These are phyloP conservation scores for Fraxinus americana DNA, from an alignment of 257 asterid genomes.

Conservation along the genomic window DNA sequence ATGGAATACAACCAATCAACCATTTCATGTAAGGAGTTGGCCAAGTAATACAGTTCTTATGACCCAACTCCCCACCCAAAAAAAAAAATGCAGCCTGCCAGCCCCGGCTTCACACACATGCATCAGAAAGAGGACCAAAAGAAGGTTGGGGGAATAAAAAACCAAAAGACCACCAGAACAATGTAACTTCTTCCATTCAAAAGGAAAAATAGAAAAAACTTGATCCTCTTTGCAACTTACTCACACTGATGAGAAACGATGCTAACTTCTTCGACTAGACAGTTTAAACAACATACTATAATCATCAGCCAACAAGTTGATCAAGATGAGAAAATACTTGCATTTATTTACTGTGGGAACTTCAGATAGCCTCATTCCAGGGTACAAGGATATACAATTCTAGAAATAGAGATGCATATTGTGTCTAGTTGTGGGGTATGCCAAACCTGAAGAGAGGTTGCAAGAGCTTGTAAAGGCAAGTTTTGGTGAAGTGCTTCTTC, in stretches of 20 bases:
- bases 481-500: conserved; percentile 64
- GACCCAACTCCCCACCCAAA: background rate
- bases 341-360: background rate
- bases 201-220: conserved; percentile 9
- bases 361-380: background rate
- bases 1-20: background rate
- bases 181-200: background rate
- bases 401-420: background rate
- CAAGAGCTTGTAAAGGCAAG: conserved; percentile 74
- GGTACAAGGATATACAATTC: background rate
- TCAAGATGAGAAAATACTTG: background rate
- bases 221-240: conserved; percentile 11
- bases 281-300: background rate
- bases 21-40: background rate
- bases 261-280: background rate
- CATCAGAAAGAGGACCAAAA: background rate
- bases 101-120: background rate
- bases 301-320: background rate
- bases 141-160: background rate
- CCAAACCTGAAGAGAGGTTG: conserved; percentile 90
- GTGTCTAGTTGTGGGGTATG: conserved; percentile 9
- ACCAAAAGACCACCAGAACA: conserved; percentile 4
- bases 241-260: background rate
- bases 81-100: background rate
- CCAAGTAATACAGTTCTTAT: background rate